Evolutionary conservation across 2,329 filamentous ascomycete species (phyloP).

Genomic region (Orbilia javanica): DNA sequence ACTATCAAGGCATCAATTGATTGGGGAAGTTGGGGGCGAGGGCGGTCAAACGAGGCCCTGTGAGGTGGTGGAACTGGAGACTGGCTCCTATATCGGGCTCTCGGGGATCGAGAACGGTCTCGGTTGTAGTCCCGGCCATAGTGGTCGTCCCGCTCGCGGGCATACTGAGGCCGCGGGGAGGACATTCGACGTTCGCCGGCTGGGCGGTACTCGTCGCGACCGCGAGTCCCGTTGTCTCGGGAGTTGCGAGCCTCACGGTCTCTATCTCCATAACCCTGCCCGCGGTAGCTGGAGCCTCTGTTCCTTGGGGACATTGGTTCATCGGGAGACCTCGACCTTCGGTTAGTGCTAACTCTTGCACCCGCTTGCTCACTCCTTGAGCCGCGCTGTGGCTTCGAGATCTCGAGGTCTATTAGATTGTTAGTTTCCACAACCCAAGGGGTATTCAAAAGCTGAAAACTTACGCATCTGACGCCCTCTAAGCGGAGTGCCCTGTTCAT

Average conservation of each 20-base stretch:
- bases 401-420: constrained; percentile 77
- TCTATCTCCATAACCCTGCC: constrained; percentile 64
- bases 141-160: constrained; percentile 74
- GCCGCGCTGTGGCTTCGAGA: constrained; percentile 88
- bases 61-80: constrained; percentile 45
- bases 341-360: constrained; percentile 63
- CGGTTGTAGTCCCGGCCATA: constrained; percentile 73
- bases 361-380: constrained; percentile 68
- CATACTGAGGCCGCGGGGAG: constrained; percentile 72
- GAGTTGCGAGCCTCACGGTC: constrained; percentile 65
- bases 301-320: constrained; percentile 60
- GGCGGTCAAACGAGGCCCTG: constrained; percentile 41
- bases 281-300: constrained; percentile 67
- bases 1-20: constrained; percentile 28
- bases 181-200: constrained; percentile 47
- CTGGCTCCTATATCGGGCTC: constrained; percentile 74
- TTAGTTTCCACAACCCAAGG: constrained; percentile 47
- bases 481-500: constrained; percentile 83
- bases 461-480: constrained; percentile 93
- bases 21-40: constrained; percentile 74
- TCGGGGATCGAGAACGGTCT: constrained; percentile 83
- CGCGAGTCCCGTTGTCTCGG: constrained; percentile 59
- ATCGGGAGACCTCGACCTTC: constrained; percentile 65
- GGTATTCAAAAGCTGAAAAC: constrained; percentile 64
- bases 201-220: constrained; percentile 75